Base-by-base conservation (phyloP, 257 asterid species). In the Coffea eugenioides region DNA sequence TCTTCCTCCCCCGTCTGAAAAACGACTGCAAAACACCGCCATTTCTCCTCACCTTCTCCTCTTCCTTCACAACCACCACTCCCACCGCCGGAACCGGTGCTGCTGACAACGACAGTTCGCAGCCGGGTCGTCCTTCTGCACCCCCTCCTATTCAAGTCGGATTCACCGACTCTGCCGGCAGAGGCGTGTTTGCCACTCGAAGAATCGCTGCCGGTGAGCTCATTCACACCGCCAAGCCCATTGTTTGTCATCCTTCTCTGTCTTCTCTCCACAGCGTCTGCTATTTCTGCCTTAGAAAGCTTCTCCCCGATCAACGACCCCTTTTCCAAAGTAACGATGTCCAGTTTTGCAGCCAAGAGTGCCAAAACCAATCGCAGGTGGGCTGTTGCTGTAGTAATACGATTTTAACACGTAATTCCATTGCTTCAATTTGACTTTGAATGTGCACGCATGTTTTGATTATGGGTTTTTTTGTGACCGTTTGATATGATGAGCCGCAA, bases 151-250 rank as follows among this genome's bases (percentile, higher is more conserved):
- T 92, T 56, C 82, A 74, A 39, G 90, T 92, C 31, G 86, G 84
- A 34, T 82, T 82, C 79, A 89, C 91, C 15, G 88, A 86, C 56
- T 72, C 85, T 34, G 87, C 88, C 2, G 98, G 98, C 34, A 89
- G 98, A 77, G 92, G 92, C 34, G 89, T 87, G 41, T 90, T 94
- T 77, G 97, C 97, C n/a, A 81, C 88, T 27, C 88, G 92, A 78
- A 81, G 79, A 76, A 85, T 94, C 81, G 88, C 75, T 45, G 79
- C 89, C 71, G 98, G 97, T 71, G 94, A 92, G 52, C 86, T 91
- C 83, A 92, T 94, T 83, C 97, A 92, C 86, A 82, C 90, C 3
- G 97, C 96, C 31, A 83, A 88, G 77, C 93, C 97, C 70, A 27
- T 87, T 12, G 74, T 94, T 41, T 81, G 90, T 61, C 96, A 92